Conservation (phyloP, 441 rosid species). For the Euphorbia celastroides region DNA sequence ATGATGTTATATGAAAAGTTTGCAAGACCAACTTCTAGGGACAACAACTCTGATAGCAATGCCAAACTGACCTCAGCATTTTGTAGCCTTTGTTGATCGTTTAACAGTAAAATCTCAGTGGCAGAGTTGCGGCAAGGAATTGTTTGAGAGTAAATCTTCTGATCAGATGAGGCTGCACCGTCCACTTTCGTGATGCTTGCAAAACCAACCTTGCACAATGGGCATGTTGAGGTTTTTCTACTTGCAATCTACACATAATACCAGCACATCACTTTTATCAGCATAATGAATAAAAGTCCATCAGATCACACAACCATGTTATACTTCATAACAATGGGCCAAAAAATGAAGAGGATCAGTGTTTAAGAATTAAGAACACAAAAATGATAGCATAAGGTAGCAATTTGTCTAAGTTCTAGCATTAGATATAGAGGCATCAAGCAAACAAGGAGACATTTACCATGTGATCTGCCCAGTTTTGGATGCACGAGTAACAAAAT, state of each 20-base stretch:
- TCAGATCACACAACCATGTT: no score
- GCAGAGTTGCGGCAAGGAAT: constrained; percentile 50
- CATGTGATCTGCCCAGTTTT: constrained; percentile 73
- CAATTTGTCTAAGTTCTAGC: background rate
- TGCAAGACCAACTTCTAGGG: no score
- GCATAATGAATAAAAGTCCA: no score
- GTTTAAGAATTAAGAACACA: background rate
- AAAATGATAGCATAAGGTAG: background rate
- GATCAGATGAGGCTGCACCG: constrained; percentile 69
- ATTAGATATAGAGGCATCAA: background rate
- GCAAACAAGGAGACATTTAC: constrained; percentile 30
- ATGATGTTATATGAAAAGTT: no score
- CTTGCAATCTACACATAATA: constrained; percentile 44
- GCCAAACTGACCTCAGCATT: constrained; percentile 60
- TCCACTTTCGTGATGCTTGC: constrained; percentile 65
- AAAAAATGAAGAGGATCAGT: background rate
- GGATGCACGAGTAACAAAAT: constrained; percentile 91
- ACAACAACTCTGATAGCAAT: no score
- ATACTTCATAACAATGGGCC: background rate
- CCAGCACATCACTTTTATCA: background rate
- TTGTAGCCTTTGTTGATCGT: constrained; percentile 34
- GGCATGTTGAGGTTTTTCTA: constrained; percentile 66
- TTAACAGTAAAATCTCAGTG: constrained; percentile 35
- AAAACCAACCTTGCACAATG: constrained; percentile 77
- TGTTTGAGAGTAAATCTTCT: constrained; percentile 87